phyloP scores from a whole-genome alignment of 306 rosid genomes.

The Pyrus betulifolia region DNA sequence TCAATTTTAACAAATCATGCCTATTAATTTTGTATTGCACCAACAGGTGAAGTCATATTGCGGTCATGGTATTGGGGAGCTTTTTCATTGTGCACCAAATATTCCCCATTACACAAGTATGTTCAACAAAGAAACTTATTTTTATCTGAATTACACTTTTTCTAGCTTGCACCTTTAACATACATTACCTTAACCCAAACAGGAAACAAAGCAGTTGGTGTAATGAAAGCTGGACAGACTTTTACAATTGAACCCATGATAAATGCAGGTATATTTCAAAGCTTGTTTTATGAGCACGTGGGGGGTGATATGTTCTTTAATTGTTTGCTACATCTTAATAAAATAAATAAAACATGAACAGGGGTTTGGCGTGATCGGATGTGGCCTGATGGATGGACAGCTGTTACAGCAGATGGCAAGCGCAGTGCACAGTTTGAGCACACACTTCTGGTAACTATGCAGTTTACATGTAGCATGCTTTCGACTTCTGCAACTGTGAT shows the following conservation, averaged over 20 bases:
- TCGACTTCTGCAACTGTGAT: not conserved
- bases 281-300: not conserved
- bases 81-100: conserved; percentile 90
- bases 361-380: conserved; percentile 91
- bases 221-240: conserved; percentile 94
- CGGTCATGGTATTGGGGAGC: conserved; percentile 99
- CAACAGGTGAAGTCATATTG: conserved; percentile 68
- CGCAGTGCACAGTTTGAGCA: conserved; percentile 98
- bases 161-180: not conserved
- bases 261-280: conserved; percentile 54
- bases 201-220: conserved; percentile 97
- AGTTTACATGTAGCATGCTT: not conserved
- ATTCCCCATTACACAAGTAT: conserved; percentile 92
- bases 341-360: conserved; percentile 12
- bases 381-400: conserved; percentile 99
- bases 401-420: conserved; percentile 72
- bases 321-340: not conserved
- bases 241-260: conserved; percentile 97
- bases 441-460: conserved; percentile 67
- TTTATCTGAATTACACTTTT: not conserved
- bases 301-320: not conserved
- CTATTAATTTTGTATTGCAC: conserved; percentile 7
- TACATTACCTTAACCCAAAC: conserved; percentile 36
- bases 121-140: not conserved
- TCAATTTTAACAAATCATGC: not conserved